phyloP scores from a whole-genome alignment of 176 grass and related monocot species.

The Luzula sylvatica region DNA sequence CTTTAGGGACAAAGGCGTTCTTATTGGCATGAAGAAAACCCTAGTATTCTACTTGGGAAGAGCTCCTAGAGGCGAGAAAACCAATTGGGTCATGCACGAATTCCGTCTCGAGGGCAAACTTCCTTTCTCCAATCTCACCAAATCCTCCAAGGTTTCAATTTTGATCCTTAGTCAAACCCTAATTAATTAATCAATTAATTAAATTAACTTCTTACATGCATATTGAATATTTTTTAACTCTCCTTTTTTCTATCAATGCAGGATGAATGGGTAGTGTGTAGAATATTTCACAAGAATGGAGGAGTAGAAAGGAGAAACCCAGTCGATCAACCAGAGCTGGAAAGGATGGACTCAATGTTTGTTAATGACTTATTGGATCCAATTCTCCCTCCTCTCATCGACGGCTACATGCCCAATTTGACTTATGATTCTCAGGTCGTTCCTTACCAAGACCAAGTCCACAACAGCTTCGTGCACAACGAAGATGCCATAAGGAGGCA shows the following conservation, averaged over 20 bases:
- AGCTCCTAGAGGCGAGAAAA: constrained; percentile 73
- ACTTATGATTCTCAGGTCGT: constrained; percentile 30
- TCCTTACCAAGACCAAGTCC: constrained; percentile 25
- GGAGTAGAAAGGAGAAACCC: constrained; percentile 5
- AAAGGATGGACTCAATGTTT: constrained; percentile 34
- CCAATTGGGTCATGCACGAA: constrained; percentile 94
- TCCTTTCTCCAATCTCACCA: constrained; percentile 30
- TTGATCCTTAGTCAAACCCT: too few relatives aligned
- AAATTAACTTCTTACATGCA: neutral
- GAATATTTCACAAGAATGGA: constrained; percentile 69
- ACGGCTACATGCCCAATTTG: constrained; percentile 22
- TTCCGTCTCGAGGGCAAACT: constrained; percentile 69
- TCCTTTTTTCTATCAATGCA: constrained; percentile 14
- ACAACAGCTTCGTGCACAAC: constrained; percentile 14
- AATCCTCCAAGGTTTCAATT: constrained; percentile 46
- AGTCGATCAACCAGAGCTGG: constrained; percentile 14
- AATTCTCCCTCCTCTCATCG: constrained; percentile 55
- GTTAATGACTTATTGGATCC: constrained; percentile 43
- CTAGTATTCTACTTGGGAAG: constrained; percentile 96
- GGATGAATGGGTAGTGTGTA: constrained; percentile 90
- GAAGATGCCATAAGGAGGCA: constrained; percentile 46
- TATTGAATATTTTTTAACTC: neutral
- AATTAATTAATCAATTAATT: neutral
- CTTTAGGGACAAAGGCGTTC: constrained; percentile 35
- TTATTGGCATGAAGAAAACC: constrained; percentile 99